A percentile compares a stretch with the other conserved stretches of the same genome.
Evolutionary conservation across 306 rosid genomes (phyloP).

Genomic region (Quercus robur): DNA sequence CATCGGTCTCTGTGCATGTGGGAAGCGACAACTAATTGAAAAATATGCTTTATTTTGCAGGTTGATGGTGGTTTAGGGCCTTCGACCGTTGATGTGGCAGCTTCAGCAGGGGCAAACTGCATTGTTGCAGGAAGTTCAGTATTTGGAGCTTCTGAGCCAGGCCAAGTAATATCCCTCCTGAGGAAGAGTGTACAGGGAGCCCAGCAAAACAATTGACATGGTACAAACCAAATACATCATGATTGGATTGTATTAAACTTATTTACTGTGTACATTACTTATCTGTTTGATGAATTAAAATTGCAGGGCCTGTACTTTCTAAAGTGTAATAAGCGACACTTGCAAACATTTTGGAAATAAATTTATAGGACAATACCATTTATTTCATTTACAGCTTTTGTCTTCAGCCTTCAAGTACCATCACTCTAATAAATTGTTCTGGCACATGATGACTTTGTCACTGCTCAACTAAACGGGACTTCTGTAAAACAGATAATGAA

Average conservation of each 20-base stretch:
- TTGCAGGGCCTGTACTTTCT: not conserved
- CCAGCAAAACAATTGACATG: slow-evolving; percentile 43
- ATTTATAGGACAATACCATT: not conserved
- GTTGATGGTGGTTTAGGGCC: slow-evolving; percentile 98
- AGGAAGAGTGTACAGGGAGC: slow-evolving; percentile 60
- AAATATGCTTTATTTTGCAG: slow-evolving; percentile 39
- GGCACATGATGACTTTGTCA: not conserved
- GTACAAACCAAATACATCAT: slow-evolving; percentile 10
- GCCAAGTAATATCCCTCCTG: slow-evolving; percentile 67
- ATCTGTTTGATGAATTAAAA: not conserved
- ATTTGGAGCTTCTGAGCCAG: slow-evolving; percentile 88
- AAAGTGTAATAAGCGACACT: not conserved
- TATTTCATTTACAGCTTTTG: not conserved
- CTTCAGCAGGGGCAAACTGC: slow-evolving; percentile 89
- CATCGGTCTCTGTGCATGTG: not conserved
- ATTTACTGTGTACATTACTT: not conserved
- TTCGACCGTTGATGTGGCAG: slow-evolving; percentile 77
- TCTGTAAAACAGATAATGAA: not conserved
- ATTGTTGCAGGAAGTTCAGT: slow-evolving; percentile 98
- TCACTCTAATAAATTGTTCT: not conserved
- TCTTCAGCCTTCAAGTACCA: not conserved
- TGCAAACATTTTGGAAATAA: not conserved
- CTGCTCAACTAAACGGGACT: not conserved
- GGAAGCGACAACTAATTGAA: not conserved
- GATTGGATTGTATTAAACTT: not conserved